These are phyloP conservation scores for Moniliophthora roreri DNA, from an alignment of 1,284 basidiomycete genomes.

Conservation along the genomic window DNA sequence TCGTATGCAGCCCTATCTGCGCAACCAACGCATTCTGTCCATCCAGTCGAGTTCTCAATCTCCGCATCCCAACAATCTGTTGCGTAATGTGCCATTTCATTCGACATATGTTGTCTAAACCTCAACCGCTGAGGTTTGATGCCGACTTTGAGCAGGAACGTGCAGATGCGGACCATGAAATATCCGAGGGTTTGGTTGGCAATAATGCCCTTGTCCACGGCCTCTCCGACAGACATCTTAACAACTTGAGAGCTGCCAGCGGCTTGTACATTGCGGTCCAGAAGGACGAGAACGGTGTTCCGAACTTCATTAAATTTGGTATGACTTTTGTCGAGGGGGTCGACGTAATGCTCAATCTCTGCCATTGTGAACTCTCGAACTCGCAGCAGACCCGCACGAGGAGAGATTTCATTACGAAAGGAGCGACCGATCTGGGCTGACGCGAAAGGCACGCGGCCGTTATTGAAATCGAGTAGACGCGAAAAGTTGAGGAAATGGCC, in stretches of 20 bases:
- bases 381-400: conserved; percentile 92
- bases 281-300: conserved; percentile 73
- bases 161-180: conserved; percentile 92
- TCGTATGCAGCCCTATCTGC: conserved; percentile 98
- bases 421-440: conserved; percentile 96
- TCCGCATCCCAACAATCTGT: conserved; percentile 99
- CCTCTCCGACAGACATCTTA: conserved; percentile 83
- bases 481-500: conserved; percentile 99
- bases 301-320: conserved; percentile 82
- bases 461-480: conserved; percentile 97
- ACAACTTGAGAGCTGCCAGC: conserved; percentile 71
- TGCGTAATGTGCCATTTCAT: conserved; percentile 99
- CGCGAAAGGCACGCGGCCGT: conserved; percentile 94
- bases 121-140: conserved; percentile 83
- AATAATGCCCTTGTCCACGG: conserved; percentile 84
- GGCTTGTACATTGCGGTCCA: conserved; percentile 84
- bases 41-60: conserved; percentile 92
- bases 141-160: conserved; percentile 92
- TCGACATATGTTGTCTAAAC: conserved; percentile 94
- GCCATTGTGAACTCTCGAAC: conserved; percentile 99
- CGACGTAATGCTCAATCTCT: conserved; percentile 99
- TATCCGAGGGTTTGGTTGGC: conserved; percentile 98
- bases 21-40: conserved; percentile 99
- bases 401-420: conserved; percentile 99
- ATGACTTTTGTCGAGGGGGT: conserved; percentile 92